These are phyloP conservation scores for Solanum ahanhuiri DNA, from an alignment of 257 asterid genomes.

Conservation along the genomic window DNA sequence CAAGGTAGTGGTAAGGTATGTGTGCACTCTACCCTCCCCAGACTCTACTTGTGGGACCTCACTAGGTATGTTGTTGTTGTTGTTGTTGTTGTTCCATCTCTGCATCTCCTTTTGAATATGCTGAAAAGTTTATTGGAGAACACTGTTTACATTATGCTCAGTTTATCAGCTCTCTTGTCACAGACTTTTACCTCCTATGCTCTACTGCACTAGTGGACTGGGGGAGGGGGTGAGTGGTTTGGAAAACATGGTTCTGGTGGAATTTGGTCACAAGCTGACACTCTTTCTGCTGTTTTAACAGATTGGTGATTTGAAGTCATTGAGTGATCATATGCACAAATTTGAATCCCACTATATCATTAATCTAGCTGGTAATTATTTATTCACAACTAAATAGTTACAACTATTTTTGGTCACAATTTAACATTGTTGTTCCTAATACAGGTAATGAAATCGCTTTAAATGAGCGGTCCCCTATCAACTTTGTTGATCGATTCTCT, in stretches of 20 bases:
- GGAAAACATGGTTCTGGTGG: neutral
- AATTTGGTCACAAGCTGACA: neutral
- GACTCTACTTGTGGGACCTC: neutral
- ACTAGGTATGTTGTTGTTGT: neutral
- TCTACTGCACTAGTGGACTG: neutral
- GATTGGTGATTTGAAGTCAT: slow-evolving; percentile 71
- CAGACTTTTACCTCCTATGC: neutral
- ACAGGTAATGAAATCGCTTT: slow-evolving; percentile 39
- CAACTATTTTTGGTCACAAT: neutral
- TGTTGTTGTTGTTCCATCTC: neutral
- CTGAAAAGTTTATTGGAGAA: neutral
- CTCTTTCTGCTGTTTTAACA: slow-evolving; percentile 16
- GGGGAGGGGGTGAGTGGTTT: neutral
- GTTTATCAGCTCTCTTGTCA: neutral
- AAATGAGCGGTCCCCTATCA: slow-evolving; percentile 55
- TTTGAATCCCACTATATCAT: slow-evolving; percentile 78
- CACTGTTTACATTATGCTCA: neutral
- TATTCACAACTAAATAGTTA: neutral
- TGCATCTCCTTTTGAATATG: neutral
- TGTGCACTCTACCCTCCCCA: neutral
- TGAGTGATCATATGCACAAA: slow-evolving; percentile 70
- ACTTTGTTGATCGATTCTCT: slow-evolving; percentile 49
- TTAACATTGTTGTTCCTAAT: neutral
- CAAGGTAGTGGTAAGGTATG: neutral
- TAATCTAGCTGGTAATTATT: slow-evolving; percentile 66